phyloP scores from a whole-genome alignment of 2,329 filamentous ascomycete species.

The Atkinsonella hypoxylon region DNA sequence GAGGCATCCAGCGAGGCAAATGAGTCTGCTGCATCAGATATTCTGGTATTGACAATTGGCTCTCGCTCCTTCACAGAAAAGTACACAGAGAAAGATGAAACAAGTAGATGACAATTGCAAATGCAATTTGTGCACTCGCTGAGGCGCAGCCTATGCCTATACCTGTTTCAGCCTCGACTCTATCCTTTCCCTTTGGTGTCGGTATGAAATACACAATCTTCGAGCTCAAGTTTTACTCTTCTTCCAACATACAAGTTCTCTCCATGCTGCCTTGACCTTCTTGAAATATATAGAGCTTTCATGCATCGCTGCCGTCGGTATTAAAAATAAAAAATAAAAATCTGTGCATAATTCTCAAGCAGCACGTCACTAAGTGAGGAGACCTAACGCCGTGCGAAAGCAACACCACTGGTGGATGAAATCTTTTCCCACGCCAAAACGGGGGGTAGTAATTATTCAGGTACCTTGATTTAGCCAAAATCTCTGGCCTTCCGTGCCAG shows the following conservation, averaged over 20 bases:
- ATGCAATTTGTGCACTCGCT: neutral
- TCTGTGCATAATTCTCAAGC: neutral
- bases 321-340: neutral
- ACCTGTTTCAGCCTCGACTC: neutral
- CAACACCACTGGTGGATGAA: neutral
- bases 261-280: neutral
- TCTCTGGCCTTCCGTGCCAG: conserved; percentile 35
- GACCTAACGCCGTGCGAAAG: neutral
- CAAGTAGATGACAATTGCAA: neutral
- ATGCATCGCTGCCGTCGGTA: conserved; percentile 1
- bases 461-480: conserved; percentile 9
- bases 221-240: neutral
- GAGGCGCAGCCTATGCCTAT: neutral
- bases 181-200: neutral
- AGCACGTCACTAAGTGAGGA: neutral
- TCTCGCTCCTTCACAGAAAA: neutral
- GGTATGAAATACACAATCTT: neutral
- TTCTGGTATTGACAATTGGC: neutral
- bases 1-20: too few relatives aligned
- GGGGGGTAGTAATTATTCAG: neutral
- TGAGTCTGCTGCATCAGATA: too few relatives aligned
- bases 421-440: neutral
- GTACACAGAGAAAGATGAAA: neutral
- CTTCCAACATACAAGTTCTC: neutral
- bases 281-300: neutral